phyloP scores from a whole-genome alignment of 2,329 filamentous ascomycete species.

The Macrophomina tecta region DNA sequence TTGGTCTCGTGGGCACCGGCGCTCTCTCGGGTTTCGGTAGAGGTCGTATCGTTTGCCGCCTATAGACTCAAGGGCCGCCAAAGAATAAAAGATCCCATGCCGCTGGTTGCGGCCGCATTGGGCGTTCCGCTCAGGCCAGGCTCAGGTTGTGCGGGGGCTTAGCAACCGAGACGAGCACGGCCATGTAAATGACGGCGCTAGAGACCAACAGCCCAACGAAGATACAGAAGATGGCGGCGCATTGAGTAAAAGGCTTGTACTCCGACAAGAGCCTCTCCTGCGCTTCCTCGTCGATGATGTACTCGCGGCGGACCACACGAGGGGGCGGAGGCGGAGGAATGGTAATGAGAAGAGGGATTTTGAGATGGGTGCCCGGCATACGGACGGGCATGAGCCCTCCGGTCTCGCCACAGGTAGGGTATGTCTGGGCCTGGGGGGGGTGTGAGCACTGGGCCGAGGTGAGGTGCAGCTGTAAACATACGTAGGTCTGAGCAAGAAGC shows the following conservation, averaged over 20 bases:
- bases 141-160: slow-evolving; percentile 9
- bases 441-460: background rate
- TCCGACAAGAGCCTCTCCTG: slow-evolving; percentile 16
- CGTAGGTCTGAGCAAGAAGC: slow-evolving; percentile 10
- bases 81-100: slow-evolving; percentile 2
- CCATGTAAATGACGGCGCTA: slow-evolving; percentile 17
- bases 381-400: slow-evolving; percentile 15
- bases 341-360: slow-evolving; percentile 16
- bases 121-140: slow-evolving; percentile 15
- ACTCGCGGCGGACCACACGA: background rate
- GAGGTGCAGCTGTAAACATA: background rate
- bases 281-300: slow-evolving; percentile 20
- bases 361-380: slow-evolving; percentile 11
- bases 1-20: background rate
- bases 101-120: slow-evolving; percentile 14
- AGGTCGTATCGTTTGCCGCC: background rate
- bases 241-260: slow-evolving; percentile 20
- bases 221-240: slow-evolving; percentile 4
- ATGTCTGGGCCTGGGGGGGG: background rate
- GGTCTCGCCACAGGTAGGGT: slow-evolving; percentile 8
- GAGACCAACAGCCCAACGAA: slow-evolving; percentile 23
- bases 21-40: background rate
- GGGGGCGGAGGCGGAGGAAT: slow-evolving; percentile 15
- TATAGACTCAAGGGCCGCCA: background rate
- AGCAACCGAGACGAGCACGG: slow-evolving; percentile 15